phyloP scores from a whole-genome alignment of 805 yeast genomes.

The Sugiyamaella americana region DNA sequence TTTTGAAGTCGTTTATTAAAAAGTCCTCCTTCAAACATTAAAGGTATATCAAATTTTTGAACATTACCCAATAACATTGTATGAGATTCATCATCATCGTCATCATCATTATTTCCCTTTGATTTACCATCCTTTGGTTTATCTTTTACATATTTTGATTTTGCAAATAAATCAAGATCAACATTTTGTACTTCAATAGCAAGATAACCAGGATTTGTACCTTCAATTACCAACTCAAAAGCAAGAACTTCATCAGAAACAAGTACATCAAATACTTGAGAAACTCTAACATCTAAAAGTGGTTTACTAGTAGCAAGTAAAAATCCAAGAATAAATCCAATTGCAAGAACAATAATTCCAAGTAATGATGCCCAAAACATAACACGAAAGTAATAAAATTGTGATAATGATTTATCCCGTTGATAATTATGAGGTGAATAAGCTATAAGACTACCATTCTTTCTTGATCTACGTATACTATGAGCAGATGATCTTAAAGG shows the following conservation, averaged over 20 bases:
- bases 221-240: conserved; percentile 70
- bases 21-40: conserved; percentile 71
- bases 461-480: conserved; percentile 19
- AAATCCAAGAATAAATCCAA: conserved; percentile 81
- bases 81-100: conserved; percentile 35
- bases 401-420: conserved; percentile 13
- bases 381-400: conserved; percentile 25
- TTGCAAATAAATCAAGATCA: conserved; percentile 76
- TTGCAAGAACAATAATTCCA: conserved; percentile 25
- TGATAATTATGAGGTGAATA: conserved; percentile 47
- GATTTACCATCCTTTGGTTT: conserved; percentile 18
- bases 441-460: conserved; percentile 13
- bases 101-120: no score
- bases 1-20: conserved; percentile 53
- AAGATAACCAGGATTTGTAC: conserved; percentile 83
- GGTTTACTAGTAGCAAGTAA: conserved; percentile 83
- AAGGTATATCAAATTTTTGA: conserved; percentile 58
- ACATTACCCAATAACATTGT: conserved; percentile 76
- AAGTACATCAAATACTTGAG: conserved; percentile 60
- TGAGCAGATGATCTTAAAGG: conserved; percentile 26
- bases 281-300: conserved; percentile 56
- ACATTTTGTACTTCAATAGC: conserved; percentile 56
- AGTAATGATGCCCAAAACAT: conserved; percentile 30
- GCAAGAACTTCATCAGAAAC: conserved; percentile 80
- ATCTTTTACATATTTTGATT: conserved; percentile 22